phyloP scores from a whole-genome alignment of 768 basidiomycete genomes.

The Coprinopsis strossmayeri region DNA sequence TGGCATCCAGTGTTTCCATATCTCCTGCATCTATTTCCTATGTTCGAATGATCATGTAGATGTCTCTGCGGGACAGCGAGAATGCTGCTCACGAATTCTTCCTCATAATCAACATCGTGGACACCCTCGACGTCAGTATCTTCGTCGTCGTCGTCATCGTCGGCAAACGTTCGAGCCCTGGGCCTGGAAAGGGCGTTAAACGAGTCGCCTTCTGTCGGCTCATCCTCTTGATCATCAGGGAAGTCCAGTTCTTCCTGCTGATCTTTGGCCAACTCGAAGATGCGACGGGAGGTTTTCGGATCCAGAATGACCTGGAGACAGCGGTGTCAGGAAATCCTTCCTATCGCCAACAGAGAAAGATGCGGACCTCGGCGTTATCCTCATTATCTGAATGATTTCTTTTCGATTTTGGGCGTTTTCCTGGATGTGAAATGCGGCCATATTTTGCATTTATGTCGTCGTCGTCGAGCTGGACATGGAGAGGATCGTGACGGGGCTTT shows the following conservation, averaged over 20 bases:
- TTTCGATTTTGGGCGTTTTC: constrained; percentile 63
- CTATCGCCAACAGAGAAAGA: no score
- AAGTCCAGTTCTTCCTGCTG: constrained; percentile 88
- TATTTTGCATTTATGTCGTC: constrained; percentile 77
- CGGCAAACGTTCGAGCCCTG: constrained; percentile 25
- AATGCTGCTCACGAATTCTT: constrained; percentile 47
- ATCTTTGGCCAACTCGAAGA: constrained; percentile 86
- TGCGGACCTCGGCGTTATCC: constrained; percentile 40
- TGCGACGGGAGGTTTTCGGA: constrained; percentile 75
- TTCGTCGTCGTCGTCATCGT: constrained; percentile 56
- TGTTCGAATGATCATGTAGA: constrained; percentile 2
- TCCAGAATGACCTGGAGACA: constrained; percentile 59
- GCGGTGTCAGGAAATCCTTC: constrained; percentile 8
- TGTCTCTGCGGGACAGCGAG: background rate
- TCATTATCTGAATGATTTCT: constrained; percentile 49
- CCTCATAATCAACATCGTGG: constrained; percentile 44
- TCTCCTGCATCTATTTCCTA: constrained; percentile 91
- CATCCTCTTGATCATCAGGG: constrained; percentile 41
- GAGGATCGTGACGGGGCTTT: constrained; percentile 78
- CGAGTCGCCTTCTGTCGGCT: constrained; percentile 32
- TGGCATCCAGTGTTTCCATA: constrained; percentile 75
- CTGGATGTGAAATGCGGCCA: constrained; percentile 69
- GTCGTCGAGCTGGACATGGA: constrained; percentile 75
- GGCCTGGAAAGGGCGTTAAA: constrained; percentile 22
- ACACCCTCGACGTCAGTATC: constrained; percentile 41